Evolutionary conservation across 2,329 filamentous ascomycete species (phyloP).

Genomic region (Mollisiaceae sp.): DNA sequence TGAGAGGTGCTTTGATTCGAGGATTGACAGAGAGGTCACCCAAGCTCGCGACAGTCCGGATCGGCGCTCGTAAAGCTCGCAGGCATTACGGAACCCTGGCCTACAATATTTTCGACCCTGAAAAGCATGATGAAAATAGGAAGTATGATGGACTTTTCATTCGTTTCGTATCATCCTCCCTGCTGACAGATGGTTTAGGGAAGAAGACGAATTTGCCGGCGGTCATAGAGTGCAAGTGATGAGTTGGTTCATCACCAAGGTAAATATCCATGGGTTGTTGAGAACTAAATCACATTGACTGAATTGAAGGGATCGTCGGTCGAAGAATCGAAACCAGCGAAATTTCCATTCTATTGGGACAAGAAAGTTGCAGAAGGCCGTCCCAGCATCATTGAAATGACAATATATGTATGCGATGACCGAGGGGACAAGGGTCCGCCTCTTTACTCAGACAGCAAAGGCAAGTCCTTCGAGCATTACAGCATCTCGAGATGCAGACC

Average conservation of each 20-base stretch:
- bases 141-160: not conserved
- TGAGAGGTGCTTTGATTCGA: not conserved
- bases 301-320: not conserved
- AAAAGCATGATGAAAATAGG: not conserved
- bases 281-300: not conserved
- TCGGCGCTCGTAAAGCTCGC: not conserved
- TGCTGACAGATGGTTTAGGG: too few relatives aligned
- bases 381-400: not conserved
- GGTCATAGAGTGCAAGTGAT: not conserved
- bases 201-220: not conserved
- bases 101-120: not conserved
- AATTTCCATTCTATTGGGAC: not conserved
- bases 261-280: too few relatives aligned
- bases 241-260: not conserved
- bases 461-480: too few relatives aligned
- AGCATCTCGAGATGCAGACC: too few relatives aligned
- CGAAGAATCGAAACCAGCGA: not conserved
- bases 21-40: not conserved
- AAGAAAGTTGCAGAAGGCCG: not conserved
- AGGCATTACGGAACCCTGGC: not conserved
- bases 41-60: not conserved
- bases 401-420: not conserved
- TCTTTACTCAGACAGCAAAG: too few relatives aligned
- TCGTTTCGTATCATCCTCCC: not conserved
- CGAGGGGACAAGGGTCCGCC: too few relatives aligned